Evolutionary conservation across 164 flowering plant genomes (phyloP).

Genomic region (Aristolochia contorta): DNA sequence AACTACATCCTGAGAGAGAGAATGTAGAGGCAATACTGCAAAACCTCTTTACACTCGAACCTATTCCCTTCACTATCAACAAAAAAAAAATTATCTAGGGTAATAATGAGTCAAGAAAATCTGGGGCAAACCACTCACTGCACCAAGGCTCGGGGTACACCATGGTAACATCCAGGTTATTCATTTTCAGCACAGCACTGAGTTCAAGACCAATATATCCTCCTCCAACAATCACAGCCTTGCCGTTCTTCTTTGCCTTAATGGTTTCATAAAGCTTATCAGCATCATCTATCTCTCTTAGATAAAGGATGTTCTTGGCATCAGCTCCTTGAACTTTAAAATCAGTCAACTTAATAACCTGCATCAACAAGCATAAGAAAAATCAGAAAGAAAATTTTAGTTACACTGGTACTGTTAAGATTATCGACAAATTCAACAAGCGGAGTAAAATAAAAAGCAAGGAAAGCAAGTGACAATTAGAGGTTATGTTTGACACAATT

Average conservation of each 20-base stretch:
- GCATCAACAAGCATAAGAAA: conserved; percentile 7
- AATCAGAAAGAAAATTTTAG: not conserved
- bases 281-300: conserved; percentile 96
- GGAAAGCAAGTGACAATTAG: not conserved
- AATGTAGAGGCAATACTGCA: too few relatives aligned
- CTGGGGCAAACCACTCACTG: conserved; percentile 54
- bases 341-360: conserved; percentile 82
- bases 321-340: conserved; percentile 92
- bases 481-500: not conserved
- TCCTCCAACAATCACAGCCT: conserved; percentile 92
- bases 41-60: too few relatives aligned
- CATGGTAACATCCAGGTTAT: conserved; percentile 79
- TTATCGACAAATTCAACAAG: not conserved
- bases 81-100: too few relatives aligned
- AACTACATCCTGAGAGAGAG: too few relatives aligned
- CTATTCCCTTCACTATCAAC: too few relatives aligned
- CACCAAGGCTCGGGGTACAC: conserved; percentile 99
- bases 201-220: conserved; percentile 99
- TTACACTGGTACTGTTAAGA: not conserved
- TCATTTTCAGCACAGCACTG: conserved; percentile 66
- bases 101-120: too few relatives aligned
- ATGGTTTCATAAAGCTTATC: conserved; percentile 73
- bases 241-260: conserved; percentile 71
- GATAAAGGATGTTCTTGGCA: conserved; percentile 78
- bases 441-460: not conserved